Conservation (phyloP, 2,329 filamentous ascomycete genomes). For the Penicillium sp. region DNA sequence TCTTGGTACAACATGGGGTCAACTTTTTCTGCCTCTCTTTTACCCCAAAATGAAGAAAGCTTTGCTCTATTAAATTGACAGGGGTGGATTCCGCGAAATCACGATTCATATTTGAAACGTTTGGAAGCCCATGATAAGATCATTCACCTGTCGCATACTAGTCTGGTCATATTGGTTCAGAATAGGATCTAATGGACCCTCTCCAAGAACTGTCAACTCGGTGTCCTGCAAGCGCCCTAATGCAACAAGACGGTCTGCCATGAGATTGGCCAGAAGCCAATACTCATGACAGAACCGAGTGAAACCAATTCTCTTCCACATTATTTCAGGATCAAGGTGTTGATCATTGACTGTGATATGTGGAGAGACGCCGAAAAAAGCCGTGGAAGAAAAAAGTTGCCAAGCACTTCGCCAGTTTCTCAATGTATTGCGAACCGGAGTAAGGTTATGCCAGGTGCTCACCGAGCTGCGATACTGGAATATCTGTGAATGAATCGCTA, state of each 20-base stretch:
- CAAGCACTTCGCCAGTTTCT: slow-evolving; percentile 24
- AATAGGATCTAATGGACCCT: slow-evolving; percentile 27
- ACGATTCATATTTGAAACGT: slow-evolving; percentile 27
- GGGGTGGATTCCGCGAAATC: too few relatives aligned
- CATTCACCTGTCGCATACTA: slow-evolving; percentile 42
- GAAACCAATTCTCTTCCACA: slow-evolving; percentile 40
- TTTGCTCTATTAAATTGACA: background rate
- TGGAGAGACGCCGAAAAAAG: background rate
- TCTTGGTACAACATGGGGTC: too few relatives aligned
- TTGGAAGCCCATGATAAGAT: slow-evolving; percentile 38
- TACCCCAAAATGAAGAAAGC: too few relatives aligned
- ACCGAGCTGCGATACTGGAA: slow-evolving; percentile 40
- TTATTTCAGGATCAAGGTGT: slow-evolving; percentile 17
- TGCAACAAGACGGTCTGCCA: slow-evolving; percentile 27
- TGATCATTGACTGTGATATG: slow-evolving; percentile 13
- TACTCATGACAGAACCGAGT: slow-evolving; percentile 34
- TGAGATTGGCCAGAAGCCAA: slow-evolving; percentile 37
- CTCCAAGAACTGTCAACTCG: slow-evolving; percentile 3
- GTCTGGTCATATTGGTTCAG: slow-evolving; percentile 40
- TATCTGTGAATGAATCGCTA: slow-evolving; percentile 28
- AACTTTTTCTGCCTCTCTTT: too few relatives aligned
- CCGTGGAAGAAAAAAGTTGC: slow-evolving; percentile 14
- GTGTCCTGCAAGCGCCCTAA: slow-evolving; percentile 4
- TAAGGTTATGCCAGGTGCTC: slow-evolving; percentile 24
- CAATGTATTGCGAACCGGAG: slow-evolving; percentile 31